These are phyloP conservation scores for Lactuca sativa DNA, from an alignment of 129 eudicot genomes.

Conservation along the genomic window DNA sequence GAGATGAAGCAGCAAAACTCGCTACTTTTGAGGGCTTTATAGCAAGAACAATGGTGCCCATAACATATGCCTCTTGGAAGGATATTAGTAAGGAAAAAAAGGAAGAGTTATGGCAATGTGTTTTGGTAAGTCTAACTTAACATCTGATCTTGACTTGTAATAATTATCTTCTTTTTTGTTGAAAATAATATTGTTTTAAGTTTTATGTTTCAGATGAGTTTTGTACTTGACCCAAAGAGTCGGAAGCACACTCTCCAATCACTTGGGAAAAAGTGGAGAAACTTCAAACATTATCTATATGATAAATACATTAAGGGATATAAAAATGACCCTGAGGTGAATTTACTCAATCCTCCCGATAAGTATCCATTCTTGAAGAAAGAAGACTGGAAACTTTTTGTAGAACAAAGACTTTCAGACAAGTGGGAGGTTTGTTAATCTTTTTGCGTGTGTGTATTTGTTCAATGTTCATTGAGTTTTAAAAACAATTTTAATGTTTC, in stretches of 20 bases:
- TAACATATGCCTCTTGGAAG: constrained; percentile 2
- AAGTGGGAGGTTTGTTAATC: too few species aligned
- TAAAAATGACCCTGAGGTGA: too few species aligned
- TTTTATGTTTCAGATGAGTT: constrained; percentile 7
- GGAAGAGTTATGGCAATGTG: background rate
- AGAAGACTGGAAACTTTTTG: too few species aligned
- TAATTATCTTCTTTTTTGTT: background rate
- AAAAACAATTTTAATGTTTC: too few species aligned
- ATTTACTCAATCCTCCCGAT: too few species aligned
- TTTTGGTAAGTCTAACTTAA: background rate
- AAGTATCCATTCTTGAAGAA: too few species aligned
- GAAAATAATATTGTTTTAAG: background rate
- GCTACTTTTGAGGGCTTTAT: background rate
- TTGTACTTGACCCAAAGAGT: constrained; percentile 4
- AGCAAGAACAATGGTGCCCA: background rate
- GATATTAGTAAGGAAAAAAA: background rate
- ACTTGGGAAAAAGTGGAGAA: background rate
- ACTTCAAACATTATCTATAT: too few species aligned
- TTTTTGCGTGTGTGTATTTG: too few species aligned
- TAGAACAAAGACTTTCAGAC: too few species aligned
- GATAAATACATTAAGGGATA: background rate
- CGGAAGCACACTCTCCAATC: background rate
- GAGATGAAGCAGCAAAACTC: constrained; percentile 2
- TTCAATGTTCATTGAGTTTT: too few species aligned
- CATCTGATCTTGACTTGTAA: background rate